phyloP scores from a whole-genome alignment of 345 rosid species.

The Nasturtium officinale region DNA sequence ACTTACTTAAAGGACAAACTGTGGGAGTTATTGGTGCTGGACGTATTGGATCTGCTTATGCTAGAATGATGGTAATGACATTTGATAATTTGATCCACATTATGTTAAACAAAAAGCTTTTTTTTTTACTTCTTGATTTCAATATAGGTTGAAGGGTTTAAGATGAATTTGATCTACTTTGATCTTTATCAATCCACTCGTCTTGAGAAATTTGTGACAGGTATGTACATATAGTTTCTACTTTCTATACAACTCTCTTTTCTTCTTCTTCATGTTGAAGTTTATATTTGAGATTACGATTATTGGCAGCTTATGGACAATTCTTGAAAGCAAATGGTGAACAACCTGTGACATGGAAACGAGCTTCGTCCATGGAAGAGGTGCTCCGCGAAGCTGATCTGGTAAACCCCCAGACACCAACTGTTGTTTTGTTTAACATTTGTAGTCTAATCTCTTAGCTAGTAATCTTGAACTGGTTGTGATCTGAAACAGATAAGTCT shows the following conservation, averaged over 20 bases:
- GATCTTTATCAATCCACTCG: conserved; percentile 95
- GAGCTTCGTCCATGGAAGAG: conserved; percentile 88
- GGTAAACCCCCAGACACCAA: conserved; percentile 37
- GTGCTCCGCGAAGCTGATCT: conserved; percentile 89
- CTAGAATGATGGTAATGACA: conserved; percentile 89
- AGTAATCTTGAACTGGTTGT: conserved; percentile 28
- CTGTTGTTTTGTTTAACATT: not conserved
- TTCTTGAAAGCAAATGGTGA: conserved; percentile 87
- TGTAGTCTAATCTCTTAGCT: conserved; percentile 15
- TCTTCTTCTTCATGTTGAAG: not conserved
- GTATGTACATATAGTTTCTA: conserved; percentile 38
- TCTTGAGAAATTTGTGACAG: conserved; percentile 91
- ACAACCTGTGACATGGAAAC: conserved; percentile 84
- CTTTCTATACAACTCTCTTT: not conserved
- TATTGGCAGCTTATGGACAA: conserved; percentile 67
- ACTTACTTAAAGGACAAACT: conserved; percentile 96
- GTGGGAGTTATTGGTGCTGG: conserved; percentile 99
- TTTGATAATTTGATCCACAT: not conserved
- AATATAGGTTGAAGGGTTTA: conserved; percentile 85
- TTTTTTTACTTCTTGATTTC: not conserved
- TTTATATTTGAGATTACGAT: conserved; percentile 1
- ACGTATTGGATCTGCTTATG: conserved; percentile 97
- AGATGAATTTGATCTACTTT: conserved; percentile 93
- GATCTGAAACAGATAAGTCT: conserved; percentile 77
- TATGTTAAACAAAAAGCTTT: not conserved